Evolutionary conservation across 2,329 filamentous ascomycete species (phyloP).

Genomic region (Calonectria henricotiae): DNA sequence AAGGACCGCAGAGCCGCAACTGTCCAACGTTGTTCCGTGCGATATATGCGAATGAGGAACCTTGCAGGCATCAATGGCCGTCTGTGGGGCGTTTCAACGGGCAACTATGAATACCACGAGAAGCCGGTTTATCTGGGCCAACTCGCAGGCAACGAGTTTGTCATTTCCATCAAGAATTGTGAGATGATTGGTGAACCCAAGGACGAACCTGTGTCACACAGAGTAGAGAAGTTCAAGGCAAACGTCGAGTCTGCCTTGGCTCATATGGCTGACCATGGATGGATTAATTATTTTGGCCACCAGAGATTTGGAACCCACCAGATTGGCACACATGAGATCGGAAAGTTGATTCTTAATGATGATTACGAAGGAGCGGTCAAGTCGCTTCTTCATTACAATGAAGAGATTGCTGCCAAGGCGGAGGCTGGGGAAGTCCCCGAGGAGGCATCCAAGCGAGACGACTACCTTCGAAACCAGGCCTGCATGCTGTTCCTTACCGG

Average conservation of each 20-base stretch:
- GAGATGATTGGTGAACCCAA: constrained; percentile 67
- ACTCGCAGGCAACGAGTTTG: constrained; percentile 91
- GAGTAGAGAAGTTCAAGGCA: constrained; percentile 53
- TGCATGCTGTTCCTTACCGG: constrained; percentile 81
- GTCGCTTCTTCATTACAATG: constrained; percentile 82
- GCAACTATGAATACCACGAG: constrained; percentile 85
- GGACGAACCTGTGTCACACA: constrained; percentile 50
- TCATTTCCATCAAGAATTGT: constrained; percentile 92
- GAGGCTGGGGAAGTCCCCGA: constrained; percentile 58
- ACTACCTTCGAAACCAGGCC: constrained; percentile 83
- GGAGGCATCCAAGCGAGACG: constrained; percentile 78
- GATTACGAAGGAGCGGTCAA: constrained; percentile 87
- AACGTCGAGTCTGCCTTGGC: constrained; percentile 74
- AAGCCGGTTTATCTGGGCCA: constrained; percentile 86
- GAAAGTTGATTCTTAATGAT: constrained; percentile 85
- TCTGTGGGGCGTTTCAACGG: constrained; percentile 77
- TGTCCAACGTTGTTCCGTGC: constrained; percentile 83
- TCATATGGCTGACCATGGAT: constrained; percentile 82
- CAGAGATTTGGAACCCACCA: constrained; percentile 94
- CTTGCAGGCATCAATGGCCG: constrained; percentile 78
- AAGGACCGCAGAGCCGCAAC: constrained; percentile 93
- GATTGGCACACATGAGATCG: constrained; percentile 88
- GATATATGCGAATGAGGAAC: constrained; percentile 68
- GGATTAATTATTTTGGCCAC: constrained; percentile 98
- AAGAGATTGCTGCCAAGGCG: constrained; percentile 69